Evolutionary conservation across 2,329 filamentous ascomycete genomes (phyloP).

Genomic region (Sporothrix curviconia): DNA sequence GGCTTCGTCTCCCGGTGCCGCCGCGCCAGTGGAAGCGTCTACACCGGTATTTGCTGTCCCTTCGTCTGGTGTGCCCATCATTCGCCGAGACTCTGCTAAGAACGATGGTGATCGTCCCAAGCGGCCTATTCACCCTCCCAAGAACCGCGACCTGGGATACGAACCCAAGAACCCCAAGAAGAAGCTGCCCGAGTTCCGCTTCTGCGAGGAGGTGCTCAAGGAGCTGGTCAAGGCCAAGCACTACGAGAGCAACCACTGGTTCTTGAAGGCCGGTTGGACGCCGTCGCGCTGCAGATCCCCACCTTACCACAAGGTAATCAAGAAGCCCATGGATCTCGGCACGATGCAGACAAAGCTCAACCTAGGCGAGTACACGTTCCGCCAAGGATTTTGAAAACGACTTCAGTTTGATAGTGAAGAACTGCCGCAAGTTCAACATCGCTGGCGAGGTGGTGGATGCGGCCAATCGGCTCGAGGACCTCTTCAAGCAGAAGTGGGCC

Average conservation of each 20-base stretch:
- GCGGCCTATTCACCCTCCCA: constrained; percentile 86
- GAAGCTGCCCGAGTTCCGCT: constrained; percentile 80
- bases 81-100: constrained; percentile 76
- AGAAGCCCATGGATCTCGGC: constrained; percentile 89
- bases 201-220: constrained; percentile 73
- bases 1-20: constrained; percentile 30
- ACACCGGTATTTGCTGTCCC: constrained; percentile 59
- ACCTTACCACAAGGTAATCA: constrained; percentile 89
- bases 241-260: constrained; percentile 60
- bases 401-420: constrained; percentile 74
- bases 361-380: constrained; percentile 68
- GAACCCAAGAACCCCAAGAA: constrained; percentile 78
- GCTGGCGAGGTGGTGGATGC: constrained; percentile 30
- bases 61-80: constrained; percentile 70
- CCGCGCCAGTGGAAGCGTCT: constrained; percentile 30
- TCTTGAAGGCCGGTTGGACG: constrained; percentile 81
- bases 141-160: constrained; percentile 87
- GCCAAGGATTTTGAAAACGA: constrained; percentile 82
- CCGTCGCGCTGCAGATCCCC: constrained; percentile 87
- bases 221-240: constrained; percentile 74
- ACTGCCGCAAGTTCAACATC: constrained; percentile 85
- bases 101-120: constrained; percentile 76
- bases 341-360: constrained; percentile 76
- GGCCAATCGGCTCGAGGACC: constrained; percentile 64
- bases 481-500: constrained; percentile 70